Base-by-base conservation (phyloP, 768 basidiomycete species). In the Tulasnella sp. region DNA sequence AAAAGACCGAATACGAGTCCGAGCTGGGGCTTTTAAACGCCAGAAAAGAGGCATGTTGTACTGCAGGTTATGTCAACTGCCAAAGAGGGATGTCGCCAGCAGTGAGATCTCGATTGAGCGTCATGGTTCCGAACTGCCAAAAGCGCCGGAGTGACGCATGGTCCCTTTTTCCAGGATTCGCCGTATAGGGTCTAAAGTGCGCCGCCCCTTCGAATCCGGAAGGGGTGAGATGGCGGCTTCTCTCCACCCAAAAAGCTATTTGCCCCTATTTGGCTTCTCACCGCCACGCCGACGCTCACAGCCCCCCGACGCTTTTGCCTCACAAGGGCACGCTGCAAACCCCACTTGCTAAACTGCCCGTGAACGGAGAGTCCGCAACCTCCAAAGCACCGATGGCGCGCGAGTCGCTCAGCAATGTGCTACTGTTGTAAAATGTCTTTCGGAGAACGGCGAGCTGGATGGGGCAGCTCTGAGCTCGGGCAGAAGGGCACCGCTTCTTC, bases 111-210 rank as follows among this genome's bases (percentile, higher is more conserved):
- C 61, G 61, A 67, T 67, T 26, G 29, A 67, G 61, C 61, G 61
- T 67, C 61, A 67, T 67, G 61, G 61, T 32, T 67, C 61, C 61
- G 61, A 67, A 67, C 61, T 67, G 61, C 61, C 32, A 67, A 67
- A 67, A 67, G 61, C 61, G 61, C 61, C 61, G 61, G 61, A 67
- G 61, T 67, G 26, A 67, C 61, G 61, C 61, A 67, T 67, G 61
- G 32, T 67, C 61, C 61, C 61, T 67, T n/a, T 35, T 16, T 67
- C 32, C 61, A 67, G 61, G 61, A 67, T 67, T 67, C 61, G 16
- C 61, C 61, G 61, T 67, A n/a, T n/a, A 67, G 61, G 61, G 61
- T 67, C 61, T 26, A 67, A 67, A 35, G 61, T 67, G 61, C 61
- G 29, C 61, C 61, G 61, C 61, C 61, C 61, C 29, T 7, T 67